Evolutionary conservation across 306 rosid species (phyloP).

Genomic region (Begonia fuchsioides): DNA sequence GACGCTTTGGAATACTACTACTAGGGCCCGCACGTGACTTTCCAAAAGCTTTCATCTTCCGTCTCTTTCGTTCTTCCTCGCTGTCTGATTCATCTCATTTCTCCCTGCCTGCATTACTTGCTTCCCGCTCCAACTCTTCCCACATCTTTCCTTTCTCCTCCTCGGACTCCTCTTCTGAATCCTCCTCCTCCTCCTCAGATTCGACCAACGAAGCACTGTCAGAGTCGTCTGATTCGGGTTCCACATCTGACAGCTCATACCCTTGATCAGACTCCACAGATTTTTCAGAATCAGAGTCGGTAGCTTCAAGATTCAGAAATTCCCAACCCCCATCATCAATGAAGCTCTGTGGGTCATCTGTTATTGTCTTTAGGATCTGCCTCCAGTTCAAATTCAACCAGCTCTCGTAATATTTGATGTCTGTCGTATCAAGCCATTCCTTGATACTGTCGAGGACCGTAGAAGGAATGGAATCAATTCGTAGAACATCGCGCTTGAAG

Average conservation of each 20-base stretch:
- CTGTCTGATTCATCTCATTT: constrained; percentile 82
- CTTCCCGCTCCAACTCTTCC: constrained; percentile 98
- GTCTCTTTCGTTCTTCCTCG: constrained; percentile 79
- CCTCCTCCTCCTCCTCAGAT: constrained; percentile 57
- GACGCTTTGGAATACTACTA: too few relatives aligned
- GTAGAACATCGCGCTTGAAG: constrained; percentile 77
- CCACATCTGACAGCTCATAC: constrained; percentile 69
- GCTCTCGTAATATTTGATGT: constrained; percentile 88
- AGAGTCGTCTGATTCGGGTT: constrained; percentile 72
- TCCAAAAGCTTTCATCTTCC: constrained; percentile 73
- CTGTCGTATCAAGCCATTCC: constrained; percentile 94
- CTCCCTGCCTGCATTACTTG: constrained; percentile 87
- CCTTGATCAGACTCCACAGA: constrained; percentile 85
- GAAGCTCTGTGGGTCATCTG: constrained; percentile 85
- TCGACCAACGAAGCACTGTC: constrained; percentile 81
- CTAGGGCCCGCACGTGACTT: constrained; percentile 47
- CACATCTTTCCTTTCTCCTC: constrained; percentile 61
- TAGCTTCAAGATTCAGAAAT: constrained; percentile 80
- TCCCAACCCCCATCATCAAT: constrained; percentile 98
- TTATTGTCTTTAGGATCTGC: constrained; percentile 85
- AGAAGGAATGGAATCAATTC: constrained; percentile 88
- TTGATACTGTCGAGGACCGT: constrained; percentile 81
- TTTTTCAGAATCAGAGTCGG: constrained; percentile 77
- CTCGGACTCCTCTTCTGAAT: constrained; percentile 29
- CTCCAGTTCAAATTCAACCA: constrained; percentile 93